Base-by-base conservation (phyloP, 2,329 filamentous ascomycete species). In the Orbilia quercus region DNA sequence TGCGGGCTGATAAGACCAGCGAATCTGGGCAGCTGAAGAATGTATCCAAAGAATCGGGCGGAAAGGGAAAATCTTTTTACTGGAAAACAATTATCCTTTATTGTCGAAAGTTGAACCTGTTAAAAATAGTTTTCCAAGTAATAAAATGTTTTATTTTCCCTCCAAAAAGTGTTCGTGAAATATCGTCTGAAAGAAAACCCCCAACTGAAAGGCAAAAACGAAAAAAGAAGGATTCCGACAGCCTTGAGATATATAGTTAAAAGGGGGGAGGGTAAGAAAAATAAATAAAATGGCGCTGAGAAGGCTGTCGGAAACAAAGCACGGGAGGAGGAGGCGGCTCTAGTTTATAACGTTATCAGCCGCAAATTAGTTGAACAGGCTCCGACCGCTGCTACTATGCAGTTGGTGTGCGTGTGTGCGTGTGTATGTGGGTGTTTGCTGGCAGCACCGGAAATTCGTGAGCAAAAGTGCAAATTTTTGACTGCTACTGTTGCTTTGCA, bases 301-400 rank as follows among this genome's bases (percentile, higher is more conserved):
- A 69, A 47, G 44, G 64, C 22, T 31, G 47, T 4, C 31, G 48
- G 22, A 55, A 55, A 47, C 14, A 48, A 28, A 47, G 53, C 53
- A 57, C 44, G 55, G 55, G 42, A 48, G 25, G 54, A 25, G 54
- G 64, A 48, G 25, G 54, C 25, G 54, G 64, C 64, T 69, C 54
- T 67, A 14, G 55, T 54, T 69, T 69, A 69, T 69, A 69, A 69
- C 64, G 64, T 69, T 69, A 69, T 69, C 64, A 69, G 64, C 64
- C 64, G 55, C 64, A 69, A 69, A 59, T 62, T 23, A 42, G 64
- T 38, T 42, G 50, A 16, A 40, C 55, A 48, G 64, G 53, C 63
- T 67, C 28, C 28, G 28, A 31, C 28, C 28, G 28, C 28, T 31
- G 28, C 28, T 31, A 40, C 38, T 25, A 23, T n/a, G n/a, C 45